Percentiles rank a stretch among this genome's conserved stretches.
phyloP scores from a whole-genome alignment of 2,329 filamentous ascomycete species.

The Neocucurbitaria cava region DNA sequence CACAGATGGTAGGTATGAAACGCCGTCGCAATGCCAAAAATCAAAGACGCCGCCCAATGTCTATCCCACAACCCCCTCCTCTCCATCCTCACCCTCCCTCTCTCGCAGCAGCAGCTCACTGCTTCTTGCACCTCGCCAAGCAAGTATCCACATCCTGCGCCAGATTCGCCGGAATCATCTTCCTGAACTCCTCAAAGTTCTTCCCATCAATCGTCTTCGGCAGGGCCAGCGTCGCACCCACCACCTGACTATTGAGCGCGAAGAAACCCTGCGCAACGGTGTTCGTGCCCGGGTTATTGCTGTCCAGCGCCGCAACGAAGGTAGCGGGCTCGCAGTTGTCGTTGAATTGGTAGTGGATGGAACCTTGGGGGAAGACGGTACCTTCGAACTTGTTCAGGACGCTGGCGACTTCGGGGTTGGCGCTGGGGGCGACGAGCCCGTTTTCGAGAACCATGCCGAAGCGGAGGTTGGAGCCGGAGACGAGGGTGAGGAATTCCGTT shows the following conservation, averaged over 20 bases:
- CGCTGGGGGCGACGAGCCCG: constrained; percentile 43
- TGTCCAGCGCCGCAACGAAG: constrained; percentile 54
- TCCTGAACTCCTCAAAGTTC: constrained; percentile 47
- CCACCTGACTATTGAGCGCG: constrained; percentile 44
- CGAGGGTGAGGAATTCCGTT: constrained; percentile 57
- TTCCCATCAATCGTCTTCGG: constrained; percentile 41
- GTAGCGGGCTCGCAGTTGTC: constrained; percentile 52
- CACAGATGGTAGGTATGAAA: constrained; percentile 11
- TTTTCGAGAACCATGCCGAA: constrained; percentile 59
- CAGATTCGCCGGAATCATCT: constrained; percentile 55
- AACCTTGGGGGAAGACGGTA: constrained; percentile 56
- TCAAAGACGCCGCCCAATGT: constrained; percentile 4
- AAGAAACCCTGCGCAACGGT: constrained; percentile 56
- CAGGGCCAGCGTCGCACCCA: constrained; percentile 49
- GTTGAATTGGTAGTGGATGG: constrained; percentile 60
- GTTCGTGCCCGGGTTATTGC: constrained; percentile 52
- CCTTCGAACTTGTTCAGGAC: constrained; percentile 52
- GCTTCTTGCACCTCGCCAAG: constrained; percentile 54
- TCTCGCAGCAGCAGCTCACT: constrained; percentile 1
- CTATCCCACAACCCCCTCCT: not conserved
- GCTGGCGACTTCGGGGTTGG: constrained; percentile 50
- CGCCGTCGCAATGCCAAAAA: constrained; percentile 25
- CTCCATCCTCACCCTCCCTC: not conserved
- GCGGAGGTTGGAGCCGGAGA: constrained; percentile 49
- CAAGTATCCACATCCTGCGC: constrained; percentile 63